Evolutionary conservation across 768 basidiomycete species (phyloP), one percentile per base, ranked within the genome.

Genomic region (Mycena galopus): DNA sequence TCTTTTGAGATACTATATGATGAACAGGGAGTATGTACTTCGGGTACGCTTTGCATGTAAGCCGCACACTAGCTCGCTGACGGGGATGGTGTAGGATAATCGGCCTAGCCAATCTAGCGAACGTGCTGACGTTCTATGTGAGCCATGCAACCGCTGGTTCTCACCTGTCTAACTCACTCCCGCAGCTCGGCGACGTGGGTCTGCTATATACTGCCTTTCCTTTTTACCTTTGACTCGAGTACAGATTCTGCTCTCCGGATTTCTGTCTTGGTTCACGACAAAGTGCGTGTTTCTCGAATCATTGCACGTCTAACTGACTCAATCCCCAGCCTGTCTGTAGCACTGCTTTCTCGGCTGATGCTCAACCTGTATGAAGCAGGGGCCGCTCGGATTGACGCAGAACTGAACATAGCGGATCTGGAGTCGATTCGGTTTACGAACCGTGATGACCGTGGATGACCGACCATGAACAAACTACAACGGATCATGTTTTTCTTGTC

Each of bases 21-120:
- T 57, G 17, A n/a, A 23, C 27, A 57, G 55, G 55, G 30, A 57
- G 55, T 27, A 33, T 57, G 55, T 57, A 57, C n/a, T 57, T 57
- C 10, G 55, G 55, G 55, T 57, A 21, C 9, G 55, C 14, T 33
- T 33, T 33, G 9, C 16, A 47, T 7, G 7, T 29, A 27, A 57
- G 55, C 30, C 10, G 55, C 8, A 56, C 32, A 12, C 8, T 19
- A 8, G 30, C 3, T 9, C 14, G 11, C 17, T 33, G 30, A 57
- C 25, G 9, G 29, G 10, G 14, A 33, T 33, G 30, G n/a, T n/a
- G 33, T 57, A 57, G 55, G 32, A 11, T 57, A 4, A 57, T 57
- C 30, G 30, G 32, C 32, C 32, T 57, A 10, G 30, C 55, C 21
- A 57, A 29, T 30, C 16, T 57, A 32, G 55, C 32, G 32, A 57